Evolutionary conservation across 768 basidiomycete genomes (phyloP).

Genomic region (Coprinellus micaceus): DNA sequence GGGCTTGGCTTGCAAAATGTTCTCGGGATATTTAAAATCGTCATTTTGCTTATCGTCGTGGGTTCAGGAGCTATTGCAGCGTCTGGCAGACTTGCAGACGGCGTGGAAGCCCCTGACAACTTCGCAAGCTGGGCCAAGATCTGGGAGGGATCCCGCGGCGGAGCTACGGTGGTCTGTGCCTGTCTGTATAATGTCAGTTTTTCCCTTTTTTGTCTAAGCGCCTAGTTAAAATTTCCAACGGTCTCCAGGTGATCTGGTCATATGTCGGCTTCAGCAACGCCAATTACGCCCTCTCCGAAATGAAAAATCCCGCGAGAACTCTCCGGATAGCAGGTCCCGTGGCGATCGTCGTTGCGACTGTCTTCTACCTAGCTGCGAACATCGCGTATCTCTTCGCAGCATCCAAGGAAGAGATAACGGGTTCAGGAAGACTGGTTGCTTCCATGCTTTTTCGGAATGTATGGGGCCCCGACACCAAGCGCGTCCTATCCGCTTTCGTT

Average conservation of each 20-base stretch:
- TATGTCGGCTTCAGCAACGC: conserved; percentile 55
- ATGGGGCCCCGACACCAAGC: conserved; percentile 44
- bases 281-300: conserved; percentile 57
- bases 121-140: conserved; percentile 22
- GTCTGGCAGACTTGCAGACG: conserved; percentile 22
- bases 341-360: conserved; percentile 43
- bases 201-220: neutral
- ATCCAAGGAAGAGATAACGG: conserved; percentile 49
- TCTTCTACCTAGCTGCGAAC: conserved; percentile 50
- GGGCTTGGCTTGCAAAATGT: conserved; percentile 57
- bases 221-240: neutral
- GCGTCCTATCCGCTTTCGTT: conserved; percentile 27
- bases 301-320: conserved; percentile 50
- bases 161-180: conserved; percentile 43
- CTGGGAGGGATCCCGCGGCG: conserved; percentile 36
- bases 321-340: conserved; percentile 53
- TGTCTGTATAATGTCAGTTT: conserved; percentile 43
- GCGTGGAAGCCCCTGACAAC: conserved; percentile 25
- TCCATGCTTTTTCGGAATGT: conserved; percentile 55
- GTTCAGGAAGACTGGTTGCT: conserved; percentile 49
- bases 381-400: conserved; percentile 61
- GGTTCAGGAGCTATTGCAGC: conserved; percentile 43
- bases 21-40: conserved; percentile 54
- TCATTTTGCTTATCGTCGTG: conserved; percentile 42
- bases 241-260: conserved; percentile 33